Evolutionary conservation across 495 filamentous ascomycete genomes (phyloP).

Genomic region (Aspergillus olivimuriae): DNA sequence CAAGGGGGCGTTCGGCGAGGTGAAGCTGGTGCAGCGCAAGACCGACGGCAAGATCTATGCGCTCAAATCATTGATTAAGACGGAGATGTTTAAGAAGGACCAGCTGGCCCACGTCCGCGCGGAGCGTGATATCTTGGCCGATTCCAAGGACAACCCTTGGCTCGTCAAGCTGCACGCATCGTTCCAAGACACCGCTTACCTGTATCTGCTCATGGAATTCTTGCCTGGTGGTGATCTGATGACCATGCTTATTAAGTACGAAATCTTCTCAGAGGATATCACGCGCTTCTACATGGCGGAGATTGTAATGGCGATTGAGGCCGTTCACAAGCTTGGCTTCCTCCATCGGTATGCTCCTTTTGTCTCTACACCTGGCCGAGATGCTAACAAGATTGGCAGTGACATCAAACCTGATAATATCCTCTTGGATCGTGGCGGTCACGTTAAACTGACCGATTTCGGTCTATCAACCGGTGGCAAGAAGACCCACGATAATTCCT

Average conservation of each 20-base stretch:
- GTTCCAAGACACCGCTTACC: constrained; percentile 90
- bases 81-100: constrained; percentile 99
- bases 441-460: constrained; percentile 98
- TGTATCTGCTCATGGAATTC: constrained; percentile 99
- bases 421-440: constrained; percentile 86
- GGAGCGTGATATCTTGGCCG: constrained; percentile 94
- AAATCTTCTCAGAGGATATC: constrained; percentile 98
- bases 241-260: constrained; percentile 99
- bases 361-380: neutral
- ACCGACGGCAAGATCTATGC: constrained; percentile 96
- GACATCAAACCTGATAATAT: constrained; percentile 99
- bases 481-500: constrained; percentile 94
- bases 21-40: constrained; percentile 93
- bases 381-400: too few relatives aligned
- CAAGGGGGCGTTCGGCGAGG: constrained; percentile 98
- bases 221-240: constrained; percentile 96
- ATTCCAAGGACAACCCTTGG: constrained; percentile 95
- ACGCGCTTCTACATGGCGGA: constrained; percentile 99
- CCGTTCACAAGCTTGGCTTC: constrained; percentile 95
- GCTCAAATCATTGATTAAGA: constrained; percentile 96
- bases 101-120: constrained; percentile 98
- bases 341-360: constrained; percentile 78
- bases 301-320: constrained; percentile 94
- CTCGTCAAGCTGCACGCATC: constrained; percentile 96
- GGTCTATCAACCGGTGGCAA: constrained; percentile 97